Evolutionary conservation across 2,329 filamentous ascomycete species (phyloP), one percentile per base, ranked within the genome.

Genomic region (Microsporum audouinii): DNA sequence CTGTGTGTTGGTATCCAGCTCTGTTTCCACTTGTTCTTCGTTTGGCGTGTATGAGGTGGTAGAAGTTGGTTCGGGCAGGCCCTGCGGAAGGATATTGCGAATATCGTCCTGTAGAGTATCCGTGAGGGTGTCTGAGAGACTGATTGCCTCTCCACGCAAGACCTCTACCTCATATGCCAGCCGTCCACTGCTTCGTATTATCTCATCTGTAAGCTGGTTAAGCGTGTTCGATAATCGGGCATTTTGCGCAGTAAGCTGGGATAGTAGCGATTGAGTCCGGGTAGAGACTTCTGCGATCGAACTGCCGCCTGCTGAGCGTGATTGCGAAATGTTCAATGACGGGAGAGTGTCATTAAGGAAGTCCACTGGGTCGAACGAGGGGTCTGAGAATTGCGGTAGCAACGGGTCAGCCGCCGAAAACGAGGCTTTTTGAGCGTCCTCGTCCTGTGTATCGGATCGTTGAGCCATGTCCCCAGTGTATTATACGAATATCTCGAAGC

Each of bases 141-240:
- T 82, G 55, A 91, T 76, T 1, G 90, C 88, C 74, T 96, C 91
- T 64, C 91, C 91, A n/a, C 91, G 84, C 57, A 97, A 75, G 17
- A 97, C 82, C 74, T 97, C 92, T 23, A 97, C 92, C 74, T 97
- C 89, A 70, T 99, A 99, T 23, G 91, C 90, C 61, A 99, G 78
- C 2, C 92, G 83, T 65, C 89, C 90, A 31, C 91, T 89, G 69
- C 89, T 91, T 61, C 94, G 84, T 64, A 99, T 76, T 65, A 99
- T 97, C 67, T 97, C 94, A 73, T 99, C 92, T 8, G 94, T 96
- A 63, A 97, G 79, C 69, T 92, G 87, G 36, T 91, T 96, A 62
- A 99, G 80, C 53, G 86, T 88, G 60, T 82, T 85, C 12, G 91
- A 90, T 5, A 96, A 78, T 53, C 91, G 84, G 17, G 89, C 87